Percentiles rank a stretch among this genome's conserved stretches.
These are phyloP conservation scores for Nyssa sinensis DNA, from an alignment of 148 eudicot genomes.

Conservation along the genomic window DNA sequence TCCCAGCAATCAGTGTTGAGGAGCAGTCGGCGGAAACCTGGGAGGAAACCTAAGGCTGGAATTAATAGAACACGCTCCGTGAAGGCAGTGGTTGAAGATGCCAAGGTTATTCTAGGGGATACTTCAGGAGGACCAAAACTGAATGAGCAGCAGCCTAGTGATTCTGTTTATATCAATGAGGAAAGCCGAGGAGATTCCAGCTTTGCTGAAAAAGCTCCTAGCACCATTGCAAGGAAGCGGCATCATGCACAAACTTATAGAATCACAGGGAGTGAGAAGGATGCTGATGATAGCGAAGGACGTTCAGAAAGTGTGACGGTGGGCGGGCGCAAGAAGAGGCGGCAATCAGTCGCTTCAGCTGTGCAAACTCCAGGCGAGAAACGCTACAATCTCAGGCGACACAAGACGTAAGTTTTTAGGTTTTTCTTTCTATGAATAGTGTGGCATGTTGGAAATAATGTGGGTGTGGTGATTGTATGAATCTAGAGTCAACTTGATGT, in stretches of 20 bases:
- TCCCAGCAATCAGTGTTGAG: constrained; percentile 58
- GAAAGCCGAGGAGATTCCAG: constrained; percentile 31
- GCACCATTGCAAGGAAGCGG: constrained; percentile 50
- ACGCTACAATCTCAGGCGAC: constrained; percentile 83
- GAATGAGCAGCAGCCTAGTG: constrained; percentile 25
- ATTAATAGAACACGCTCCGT: constrained; percentile 52
- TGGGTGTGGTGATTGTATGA: no score
- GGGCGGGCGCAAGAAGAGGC: constrained; percentile 70
- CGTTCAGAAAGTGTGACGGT: constrained; percentile 63
- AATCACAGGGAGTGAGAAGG: constrained; percentile 51
- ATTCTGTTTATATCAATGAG: constrained; percentile 26
- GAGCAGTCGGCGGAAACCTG: constrained; percentile 29
- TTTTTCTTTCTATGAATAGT: not conserved
- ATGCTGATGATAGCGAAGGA: constrained; percentile 59
- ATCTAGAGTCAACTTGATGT: no score
- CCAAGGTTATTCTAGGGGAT: constrained; percentile 43
- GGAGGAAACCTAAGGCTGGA: constrained; percentile 36
- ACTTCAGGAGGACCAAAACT: constrained; percentile 17
- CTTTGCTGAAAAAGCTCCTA: constrained; percentile 29
- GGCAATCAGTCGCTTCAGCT: constrained; percentile 50
- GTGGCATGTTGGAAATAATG: not conserved
- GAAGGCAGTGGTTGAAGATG: constrained; percentile 68
- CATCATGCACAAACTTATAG: constrained; percentile 44
- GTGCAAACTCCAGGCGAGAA: constrained; percentile 57
- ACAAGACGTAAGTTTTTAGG: constrained; percentile 55